phyloP scores from a whole-genome alignment of 208 protist genomes.

The Trypanosoma cruzi region DNA sequence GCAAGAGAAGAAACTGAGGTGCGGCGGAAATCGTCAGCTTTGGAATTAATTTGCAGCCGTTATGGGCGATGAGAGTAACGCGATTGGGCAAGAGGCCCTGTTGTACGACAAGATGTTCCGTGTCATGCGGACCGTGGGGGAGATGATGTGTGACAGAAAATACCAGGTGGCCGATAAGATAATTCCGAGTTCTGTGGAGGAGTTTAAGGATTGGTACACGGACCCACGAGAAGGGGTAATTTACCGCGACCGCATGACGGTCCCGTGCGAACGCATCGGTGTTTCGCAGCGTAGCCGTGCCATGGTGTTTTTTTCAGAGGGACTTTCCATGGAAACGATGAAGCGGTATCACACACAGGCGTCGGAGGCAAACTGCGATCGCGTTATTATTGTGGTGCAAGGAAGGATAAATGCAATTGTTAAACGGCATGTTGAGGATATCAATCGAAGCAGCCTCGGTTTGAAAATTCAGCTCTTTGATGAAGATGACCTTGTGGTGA shows the following conservation, averaged over 20 bases:
- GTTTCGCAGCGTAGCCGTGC: slow-evolving; percentile 47
- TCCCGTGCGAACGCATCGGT: slow-evolving; percentile 65
- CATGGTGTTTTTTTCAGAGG: slow-evolving; percentile 74
- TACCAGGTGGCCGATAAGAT: slow-evolving; percentile 65
- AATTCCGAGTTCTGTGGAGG: slow-evolving; percentile 52
- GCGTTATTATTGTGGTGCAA: slow-evolving; percentile 66
- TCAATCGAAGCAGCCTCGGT: slow-evolving; percentile 62
- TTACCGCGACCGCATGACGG: slow-evolving; percentile 83
- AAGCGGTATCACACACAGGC: slow-evolving; percentile 61
- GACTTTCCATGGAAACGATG: slow-evolving; percentile 61
- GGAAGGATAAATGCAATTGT: slow-evolving; percentile 70
- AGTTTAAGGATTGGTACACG: slow-evolving; percentile 75
- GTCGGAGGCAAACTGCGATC: slow-evolving; percentile 47
- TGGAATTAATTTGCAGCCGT: background rate
- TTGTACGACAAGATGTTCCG: slow-evolving; percentile 79
- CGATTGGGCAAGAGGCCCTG: slow-evolving; percentile 74
- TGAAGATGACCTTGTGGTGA: slow-evolving; percentile 96
- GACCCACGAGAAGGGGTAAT: slow-evolving; percentile 37
- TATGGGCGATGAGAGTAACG: slow-evolving; percentile 30
- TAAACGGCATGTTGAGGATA: slow-evolving; percentile 64
- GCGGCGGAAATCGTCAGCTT: background rate
- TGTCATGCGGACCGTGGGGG: slow-evolving; percentile 73
- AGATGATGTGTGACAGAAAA: slow-evolving; percentile 87
- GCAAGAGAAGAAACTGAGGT: background rate
- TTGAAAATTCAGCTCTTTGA: slow-evolving; percentile 94